Percentiles rank a stretch among this genome's conserved stretches.
Evolutionary conservation across 345 rosid species (phyloP).

Genomic region (Salix dunnii): DNA sequence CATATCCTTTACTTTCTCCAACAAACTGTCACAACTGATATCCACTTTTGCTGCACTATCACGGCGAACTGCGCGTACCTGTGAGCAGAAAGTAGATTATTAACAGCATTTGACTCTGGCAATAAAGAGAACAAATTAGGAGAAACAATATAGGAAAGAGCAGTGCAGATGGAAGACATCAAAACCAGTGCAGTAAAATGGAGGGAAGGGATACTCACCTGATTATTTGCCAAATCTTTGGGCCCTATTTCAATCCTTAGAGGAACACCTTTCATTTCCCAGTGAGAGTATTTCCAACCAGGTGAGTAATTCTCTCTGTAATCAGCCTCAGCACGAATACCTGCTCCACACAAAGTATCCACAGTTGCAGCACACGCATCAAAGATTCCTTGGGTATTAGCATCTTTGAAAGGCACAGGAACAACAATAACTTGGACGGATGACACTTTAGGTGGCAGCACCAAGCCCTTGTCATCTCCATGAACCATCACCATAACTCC

Average conservation of each 20-base stretch:
- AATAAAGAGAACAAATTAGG: not conserved
- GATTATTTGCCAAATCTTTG: conserved; percentile 72
- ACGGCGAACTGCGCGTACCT: conserved; percentile 88
- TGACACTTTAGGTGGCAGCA: conserved; percentile 90
- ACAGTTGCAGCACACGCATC: conserved; percentile 84
- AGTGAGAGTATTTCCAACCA: conserved; percentile 96
- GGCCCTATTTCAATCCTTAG: conserved; percentile 96
- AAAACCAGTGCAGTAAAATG: not conserved
- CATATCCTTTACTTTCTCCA: conserved; percentile 52
- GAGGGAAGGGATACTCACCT: conserved; percentile 38
- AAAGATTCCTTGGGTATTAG: conserved; percentile 69
- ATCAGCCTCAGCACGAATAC: conserved; percentile 75
- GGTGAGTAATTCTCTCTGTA: conserved; percentile 89
- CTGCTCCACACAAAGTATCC: conserved; percentile 58
- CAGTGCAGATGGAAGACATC: not conserved
- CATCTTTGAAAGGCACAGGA: conserved; percentile 96
- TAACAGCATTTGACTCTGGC: not conserved
- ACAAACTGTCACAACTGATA: conserved; percentile 53
- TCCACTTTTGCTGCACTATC: conserved; percentile 70
- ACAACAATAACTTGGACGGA: conserved; percentile 78
- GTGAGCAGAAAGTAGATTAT: conserved; percentile 15
- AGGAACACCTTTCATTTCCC: conserved; percentile 99
- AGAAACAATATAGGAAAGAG: not conserved
- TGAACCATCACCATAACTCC: conserved; percentile 99
- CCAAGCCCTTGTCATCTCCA: conserved; percentile 85